Evolutionary conservation across 2,329 filamentous ascomycete genomes (phyloP), one percentile per base, ranked within the genome.

Genomic region (Nothopassalora personata): DNA sequence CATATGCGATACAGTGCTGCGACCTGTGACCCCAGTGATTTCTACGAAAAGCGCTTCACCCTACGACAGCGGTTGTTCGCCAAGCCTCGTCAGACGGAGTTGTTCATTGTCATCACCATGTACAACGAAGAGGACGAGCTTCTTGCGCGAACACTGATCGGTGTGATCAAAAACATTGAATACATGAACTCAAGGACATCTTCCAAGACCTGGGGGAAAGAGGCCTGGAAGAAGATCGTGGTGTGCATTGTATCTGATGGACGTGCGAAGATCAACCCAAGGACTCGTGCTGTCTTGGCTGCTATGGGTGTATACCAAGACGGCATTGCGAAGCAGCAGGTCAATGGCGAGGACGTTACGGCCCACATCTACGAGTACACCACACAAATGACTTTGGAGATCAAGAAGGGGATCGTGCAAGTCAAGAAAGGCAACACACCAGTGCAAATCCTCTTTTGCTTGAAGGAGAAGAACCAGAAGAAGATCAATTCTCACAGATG

Each of bases 391-490:
- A 90, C 89, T 34, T 79, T 97, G 70, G 86, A 90, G 70, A 86
- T 97, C 73, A 96, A 96, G 79, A 95, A 93, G 67, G 88, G 89
- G 60, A 84, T 96, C 46, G 93, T 97, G 8, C 83, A 87, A 51
- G 81, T 97, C 53, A 90, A 94, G 63, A 90, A 91, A 70, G 88
- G 82, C 5, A 84, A 89, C 61, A 91, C 94, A 62, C 93, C 94
- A 0, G 90, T 99, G 1, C 94, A 99, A 77, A 88, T 99, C 79
- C 84, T 99, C 4, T 99, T 99, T 80, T 99, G 94, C 74, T 76
- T 99, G 61, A 99, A 99, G 80, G 94, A 99, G 73, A 97, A 97
- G 84, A 99, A 99, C 73, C 92, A 97, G 79, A 99, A 99, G 81
- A 99, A 99, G 82, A 99, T 99, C 83, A 99, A 99, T 74, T 97